These are phyloP conservation scores for Colletotrichum sublineola DNA, from an alignment of 2,329 filamentous ascomycete species.

Conservation along the genomic window DNA sequence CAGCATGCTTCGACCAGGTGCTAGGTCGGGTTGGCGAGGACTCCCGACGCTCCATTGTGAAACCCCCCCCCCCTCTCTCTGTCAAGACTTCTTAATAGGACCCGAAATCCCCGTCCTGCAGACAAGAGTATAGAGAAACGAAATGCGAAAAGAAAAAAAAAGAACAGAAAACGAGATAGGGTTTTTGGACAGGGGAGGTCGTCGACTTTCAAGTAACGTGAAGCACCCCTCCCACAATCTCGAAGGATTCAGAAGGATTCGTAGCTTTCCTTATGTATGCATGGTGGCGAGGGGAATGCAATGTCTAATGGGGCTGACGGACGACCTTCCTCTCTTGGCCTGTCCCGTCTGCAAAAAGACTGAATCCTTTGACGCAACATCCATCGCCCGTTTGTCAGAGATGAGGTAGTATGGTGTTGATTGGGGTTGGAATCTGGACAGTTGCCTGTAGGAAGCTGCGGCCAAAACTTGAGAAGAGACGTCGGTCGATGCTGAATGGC, in stretches of 20 bases:
- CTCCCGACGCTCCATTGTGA: background rate
- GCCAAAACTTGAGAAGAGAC: background rate
- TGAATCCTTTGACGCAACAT: background rate
- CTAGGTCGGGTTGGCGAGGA: background rate
- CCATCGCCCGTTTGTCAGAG: background rate
- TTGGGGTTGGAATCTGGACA: background rate
- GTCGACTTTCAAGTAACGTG: background rate
- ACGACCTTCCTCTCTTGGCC: slow-evolving; percentile 30
- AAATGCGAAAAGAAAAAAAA: accelerated
- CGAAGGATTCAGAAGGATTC: slow-evolving; percentile 11
- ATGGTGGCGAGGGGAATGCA: background rate
- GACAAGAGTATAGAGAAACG: too few relatives aligned
- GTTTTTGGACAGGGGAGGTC: background rate
- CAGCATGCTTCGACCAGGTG: background rate
- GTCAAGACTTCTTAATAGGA: too few relatives aligned
- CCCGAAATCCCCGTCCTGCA: background rate
- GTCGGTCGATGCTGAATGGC: background rate
- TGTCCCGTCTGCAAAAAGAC: background rate
- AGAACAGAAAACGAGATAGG: background rate
- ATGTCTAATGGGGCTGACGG: background rate
- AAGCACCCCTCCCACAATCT: background rate
- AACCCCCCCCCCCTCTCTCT: too few relatives aligned
- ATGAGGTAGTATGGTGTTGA: background rate
- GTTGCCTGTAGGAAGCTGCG: background rate
- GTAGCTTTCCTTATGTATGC: slow-evolving; percentile 3